Base-by-base conservation (phyloP, 2,329 filamentous ascomycete species). In the Zalaria obscura region DNA sequence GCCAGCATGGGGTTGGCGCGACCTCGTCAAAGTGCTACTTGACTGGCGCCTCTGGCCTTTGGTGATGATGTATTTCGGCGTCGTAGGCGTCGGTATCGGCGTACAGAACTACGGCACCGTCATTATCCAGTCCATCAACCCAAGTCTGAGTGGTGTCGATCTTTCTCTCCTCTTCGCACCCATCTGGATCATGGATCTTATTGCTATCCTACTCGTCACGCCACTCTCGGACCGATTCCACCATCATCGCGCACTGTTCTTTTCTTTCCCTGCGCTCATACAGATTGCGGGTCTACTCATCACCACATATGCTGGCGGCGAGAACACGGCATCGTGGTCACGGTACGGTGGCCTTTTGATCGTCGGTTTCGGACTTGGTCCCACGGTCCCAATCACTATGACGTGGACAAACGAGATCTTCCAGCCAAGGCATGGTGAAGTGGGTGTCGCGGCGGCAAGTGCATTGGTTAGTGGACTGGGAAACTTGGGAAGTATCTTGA, bases 331-430 rank as follows among this genome's bases (percentile, higher is more conserved):
- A 8, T 76, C 80, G 32, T 94, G 86, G 85, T 79, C 83, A 2
- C 77, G 86, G 35, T 94, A 94, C 56, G 84, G 83, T 38, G 87
- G 87, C 3, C 74, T 94, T n/a, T 66, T 94, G 39, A 80, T 94
- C 64, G 81, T 94, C 31, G 87, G 87, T 4, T 93, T 93, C 54
- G 87, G 87, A 0, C 77, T 94, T 2, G 87, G 87, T 1, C 87
- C 87, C 3, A 93, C 87, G 0, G 86, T 93, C 1, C 87, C 87
- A 7, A 89, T 89, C 54, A 89, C 83, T 59, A 94, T 94, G 87
- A 81, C 86, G 31, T 93, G 87, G 87, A 86, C 83, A 28, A 84
- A 78, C 47, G 83, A 93, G 62, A 81, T 93, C 55, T 94, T 94
- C 67, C 86, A 93, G 63, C 74, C 75, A 28, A 80, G 87, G 8